Conservation (phyloP, 805 yeast species). For the Suhomyces kilbournensis region DNA sequence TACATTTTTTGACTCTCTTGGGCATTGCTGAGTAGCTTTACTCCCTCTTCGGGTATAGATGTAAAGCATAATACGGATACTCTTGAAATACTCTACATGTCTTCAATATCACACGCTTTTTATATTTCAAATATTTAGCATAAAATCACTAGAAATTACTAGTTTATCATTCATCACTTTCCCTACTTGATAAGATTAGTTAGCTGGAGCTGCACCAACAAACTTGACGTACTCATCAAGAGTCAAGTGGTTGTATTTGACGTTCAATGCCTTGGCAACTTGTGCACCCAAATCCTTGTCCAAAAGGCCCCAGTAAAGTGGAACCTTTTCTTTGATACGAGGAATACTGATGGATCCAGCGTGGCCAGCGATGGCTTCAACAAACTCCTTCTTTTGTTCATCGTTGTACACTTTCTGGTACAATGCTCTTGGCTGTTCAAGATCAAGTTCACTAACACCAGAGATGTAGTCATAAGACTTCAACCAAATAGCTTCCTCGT, state of each 20-base stretch:
- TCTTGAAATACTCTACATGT: too few relatives aligned
- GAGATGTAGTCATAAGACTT: slow-evolving; percentile 36
- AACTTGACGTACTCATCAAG: slow-evolving; percentile 31
- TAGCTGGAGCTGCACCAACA: slow-evolving; percentile 20
- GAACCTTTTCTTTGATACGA: slow-evolving; percentile 32
- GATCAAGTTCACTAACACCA: slow-evolving; percentile 42
- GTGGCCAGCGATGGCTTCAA: slow-evolving; percentile 38
- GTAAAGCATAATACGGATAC: too few relatives aligned
- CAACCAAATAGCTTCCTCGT: slow-evolving; percentile 36
- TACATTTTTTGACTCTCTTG: too few relatives aligned
- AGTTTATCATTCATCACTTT: too few relatives aligned
- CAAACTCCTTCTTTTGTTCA: slow-evolving; percentile 28
- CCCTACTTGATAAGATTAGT: too few relatives aligned
- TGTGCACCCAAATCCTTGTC: slow-evolving; percentile 39
- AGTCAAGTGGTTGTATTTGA: slow-evolving; percentile 30
- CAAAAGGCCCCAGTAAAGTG: slow-evolving; percentile 42
- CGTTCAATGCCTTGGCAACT: slow-evolving; percentile 41
- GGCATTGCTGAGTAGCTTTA: too few relatives aligned
- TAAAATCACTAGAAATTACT: too few relatives aligned
- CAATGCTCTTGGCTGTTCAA: slow-evolving; percentile 46
- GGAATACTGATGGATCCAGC: slow-evolving; percentile 30
- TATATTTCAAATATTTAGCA: too few relatives aligned
- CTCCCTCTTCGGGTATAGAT: too few relatives aligned
- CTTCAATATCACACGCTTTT: too few relatives aligned
- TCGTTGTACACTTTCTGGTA: slow-evolving; percentile 39